phyloP scores from a whole-genome alignment of 306 rosid species.

The Coriaria nepalensis region DNA sequence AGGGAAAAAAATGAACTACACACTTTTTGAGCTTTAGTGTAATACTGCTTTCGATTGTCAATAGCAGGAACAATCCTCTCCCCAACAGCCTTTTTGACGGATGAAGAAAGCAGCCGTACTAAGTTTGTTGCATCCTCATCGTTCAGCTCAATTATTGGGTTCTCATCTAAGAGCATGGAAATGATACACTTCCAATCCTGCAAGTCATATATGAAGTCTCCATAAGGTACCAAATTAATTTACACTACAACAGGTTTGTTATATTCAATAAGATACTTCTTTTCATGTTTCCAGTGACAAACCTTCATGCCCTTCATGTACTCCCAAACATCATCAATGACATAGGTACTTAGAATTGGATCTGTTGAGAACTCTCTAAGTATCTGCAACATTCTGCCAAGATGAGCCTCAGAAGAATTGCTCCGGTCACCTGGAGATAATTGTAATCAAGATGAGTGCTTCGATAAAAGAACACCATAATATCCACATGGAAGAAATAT shows the following conservation, averaged over 20 bases:
- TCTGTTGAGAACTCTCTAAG: slow-evolving; percentile 86
- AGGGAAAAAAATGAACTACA: slow-evolving; percentile 17
- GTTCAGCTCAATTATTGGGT: slow-evolving; percentile 54
- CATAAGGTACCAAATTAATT: slow-evolving; percentile 16
- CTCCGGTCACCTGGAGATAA: slow-evolving; percentile 46
- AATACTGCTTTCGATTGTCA: slow-evolving; percentile 69
- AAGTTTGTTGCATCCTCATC: slow-evolving; percentile 87
- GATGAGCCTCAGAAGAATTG: slow-evolving; percentile 70
- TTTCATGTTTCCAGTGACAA: not conserved
- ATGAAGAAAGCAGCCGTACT: slow-evolving; percentile 83
- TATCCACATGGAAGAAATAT: slow-evolving; percentile 10
- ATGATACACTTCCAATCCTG: slow-evolving; percentile 95
- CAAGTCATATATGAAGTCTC: slow-evolving; percentile 21
- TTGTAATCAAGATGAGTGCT: slow-evolving; percentile 12
- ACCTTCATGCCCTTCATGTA: slow-evolving; percentile 96
- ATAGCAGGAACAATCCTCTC: slow-evolving; percentile 84
- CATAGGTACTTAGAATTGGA: slow-evolving; percentile 75
- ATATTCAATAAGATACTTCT: not conserved
- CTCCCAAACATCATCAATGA: slow-evolving; percentile 97
- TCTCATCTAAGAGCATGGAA: slow-evolving; percentile 81
- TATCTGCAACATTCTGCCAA: slow-evolving; percentile 81
- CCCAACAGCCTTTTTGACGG: slow-evolving; percentile 92
- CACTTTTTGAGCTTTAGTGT: slow-evolving; percentile 88
- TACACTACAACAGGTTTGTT: not conserved
- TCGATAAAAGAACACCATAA: slow-evolving; percentile 2